Evolutionary conservation across 495 filamentous ascomycete species (phyloP), one percentile per base, ranked within the genome.

Genomic region (Trichoderma gamsii): DNA sequence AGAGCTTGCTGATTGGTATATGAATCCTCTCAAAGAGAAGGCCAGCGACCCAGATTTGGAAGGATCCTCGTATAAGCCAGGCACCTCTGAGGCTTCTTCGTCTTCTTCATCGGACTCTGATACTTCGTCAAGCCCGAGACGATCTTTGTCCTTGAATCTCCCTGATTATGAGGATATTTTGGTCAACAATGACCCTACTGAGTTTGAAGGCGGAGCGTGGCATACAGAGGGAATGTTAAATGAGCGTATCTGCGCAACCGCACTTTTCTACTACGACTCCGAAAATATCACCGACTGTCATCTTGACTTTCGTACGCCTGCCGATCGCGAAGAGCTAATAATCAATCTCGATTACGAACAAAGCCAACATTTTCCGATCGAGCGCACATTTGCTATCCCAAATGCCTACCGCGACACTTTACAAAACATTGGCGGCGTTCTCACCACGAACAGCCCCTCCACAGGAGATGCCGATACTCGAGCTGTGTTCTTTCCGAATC

Each of bases 191-290:
- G 56, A 61, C 16, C 9, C 56, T 13, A 32, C 56, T 32, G 63
- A 46, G 0, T 78, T 76, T 68, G 66, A 41, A 0, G 77, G 79
- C 64, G 77, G 78, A 29, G 64, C 59, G 13, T 77, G 73, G 71
- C 84, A 86, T 70, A 71, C 86, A 21, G 85, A 87, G 70, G 85
- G 85, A 27, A 78, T 80, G 63, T 69, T 83, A 69, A 87, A 87
- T 68, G 86, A 88, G 64, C 76, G 74, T 25, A 88, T 88, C 51
- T 81, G 80, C 63, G 86, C 85, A 6, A 85, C 84, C 0, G 84
- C 85, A 3, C 71, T 89, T 7, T 88, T 86, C 74, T 88, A 87
- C 77, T 88, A 86, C 72, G 84, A 87, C 69, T 76, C 71, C 65
- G 76, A 86, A 4, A 91, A 92, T 73, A 84, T 90, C 66, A 87